A percentile compares a stretch with the other conserved stretches of the same genome.
Conservation (phyloP, 305 asterid species). For the Euphrasia arctica region DNA sequence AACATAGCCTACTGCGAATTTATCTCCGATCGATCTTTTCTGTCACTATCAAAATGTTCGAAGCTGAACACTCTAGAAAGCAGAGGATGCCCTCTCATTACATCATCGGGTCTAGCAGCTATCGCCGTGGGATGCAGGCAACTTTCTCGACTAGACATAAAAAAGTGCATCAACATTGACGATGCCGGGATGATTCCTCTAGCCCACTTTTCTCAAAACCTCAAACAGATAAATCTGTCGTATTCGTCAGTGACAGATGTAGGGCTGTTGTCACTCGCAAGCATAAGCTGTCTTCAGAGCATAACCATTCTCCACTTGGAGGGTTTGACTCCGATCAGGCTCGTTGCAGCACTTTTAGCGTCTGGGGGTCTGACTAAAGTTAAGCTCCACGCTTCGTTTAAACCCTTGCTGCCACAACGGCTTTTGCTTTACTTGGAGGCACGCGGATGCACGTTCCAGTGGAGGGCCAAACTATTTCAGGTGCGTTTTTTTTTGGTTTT, state of each 20-base stretch:
- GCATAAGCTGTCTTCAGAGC: constrained; percentile 74
- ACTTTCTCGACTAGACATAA: constrained; percentile 47
- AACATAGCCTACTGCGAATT: constrained; percentile 62
- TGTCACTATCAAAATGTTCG: constrained; percentile 63
- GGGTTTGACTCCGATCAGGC: constrained; percentile 61
- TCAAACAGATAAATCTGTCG: constrained; percentile 62
- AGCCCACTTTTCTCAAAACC: constrained; percentile 73
- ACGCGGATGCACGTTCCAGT: constrained; percentile 71
- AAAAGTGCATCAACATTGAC: constrained; percentile 34
- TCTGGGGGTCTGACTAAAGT: constrained; percentile 44
- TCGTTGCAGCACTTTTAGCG: constrained; percentile 48
- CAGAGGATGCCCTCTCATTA: constrained; percentile 78
- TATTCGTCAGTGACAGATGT: constrained; percentile 65
- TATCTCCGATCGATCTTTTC: constrained; percentile 59
- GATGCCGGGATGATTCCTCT: constrained; percentile 48
- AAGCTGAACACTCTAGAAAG: constrained; percentile 69
- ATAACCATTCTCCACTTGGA: constrained; percentile 59
- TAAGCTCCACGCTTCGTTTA: constrained; percentile 66
- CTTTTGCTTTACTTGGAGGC: constrained; percentile 63
- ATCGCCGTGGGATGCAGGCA: constrained; percentile 73
- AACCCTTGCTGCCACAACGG: constrained; percentile 45
- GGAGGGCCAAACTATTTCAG: constrained; percentile 72
- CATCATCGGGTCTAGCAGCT: constrained; percentile 71
- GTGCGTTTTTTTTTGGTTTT: constrained; percentile 24
- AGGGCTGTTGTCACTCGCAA: constrained; percentile 72